Percentiles rank a stretch among this genome's conserved stretches.
Evolutionary conservation across 1,284 basidiomycete species (phyloP).

Genomic region (Cryptococcus sp.): DNA sequence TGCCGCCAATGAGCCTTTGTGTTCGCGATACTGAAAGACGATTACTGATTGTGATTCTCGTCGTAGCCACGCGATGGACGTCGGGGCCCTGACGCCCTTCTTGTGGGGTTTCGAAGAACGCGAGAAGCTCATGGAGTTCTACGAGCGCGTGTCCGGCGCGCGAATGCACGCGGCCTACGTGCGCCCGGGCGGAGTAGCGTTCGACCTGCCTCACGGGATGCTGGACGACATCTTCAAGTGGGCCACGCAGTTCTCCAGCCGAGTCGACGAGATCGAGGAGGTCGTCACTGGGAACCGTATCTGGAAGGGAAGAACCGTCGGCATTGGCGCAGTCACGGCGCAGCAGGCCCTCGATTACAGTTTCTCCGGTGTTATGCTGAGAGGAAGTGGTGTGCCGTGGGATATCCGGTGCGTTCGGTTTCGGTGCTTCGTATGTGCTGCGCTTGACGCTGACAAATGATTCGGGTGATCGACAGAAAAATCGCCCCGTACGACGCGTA

Average conservation of each 20-base stretch:
- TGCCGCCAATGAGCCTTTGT: not conserved
- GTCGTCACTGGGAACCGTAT: constrained; percentile 97
- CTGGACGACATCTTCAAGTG: constrained; percentile 98
- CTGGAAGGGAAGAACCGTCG: constrained; percentile 94
- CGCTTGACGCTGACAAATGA: not conserved
- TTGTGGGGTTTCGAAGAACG: constrained; percentile 99
- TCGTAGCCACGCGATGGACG: constrained; percentile 61
- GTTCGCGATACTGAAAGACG: not conserved
- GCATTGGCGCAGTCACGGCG: constrained; percentile 87
- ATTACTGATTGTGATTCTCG: not conserved
- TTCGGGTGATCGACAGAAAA: constrained; percentile 57
- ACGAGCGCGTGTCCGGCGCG: constrained; percentile 97
- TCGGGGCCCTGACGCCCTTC: constrained; percentile 97
- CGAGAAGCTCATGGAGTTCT: constrained; percentile 99
- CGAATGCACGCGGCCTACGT: constrained; percentile 98
- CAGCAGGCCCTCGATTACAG: constrained; percentile 90
- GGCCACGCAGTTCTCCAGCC: constrained; percentile 83
- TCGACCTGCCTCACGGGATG: constrained; percentile 93
- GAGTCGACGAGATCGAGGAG: constrained; percentile 97
- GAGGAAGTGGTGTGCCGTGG: constrained; percentile 93
- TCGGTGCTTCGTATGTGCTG: not conserved
- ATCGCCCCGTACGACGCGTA: constrained; percentile 95
- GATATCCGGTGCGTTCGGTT: constrained; percentile 65
- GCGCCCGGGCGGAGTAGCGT: constrained; percentile 96
- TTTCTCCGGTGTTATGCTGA: constrained; percentile 96